Percentiles rank a stretch among this genome's conserved stretches.
Conservation (phyloP, 441 rosid species). For the Kokia cookei region DNA sequence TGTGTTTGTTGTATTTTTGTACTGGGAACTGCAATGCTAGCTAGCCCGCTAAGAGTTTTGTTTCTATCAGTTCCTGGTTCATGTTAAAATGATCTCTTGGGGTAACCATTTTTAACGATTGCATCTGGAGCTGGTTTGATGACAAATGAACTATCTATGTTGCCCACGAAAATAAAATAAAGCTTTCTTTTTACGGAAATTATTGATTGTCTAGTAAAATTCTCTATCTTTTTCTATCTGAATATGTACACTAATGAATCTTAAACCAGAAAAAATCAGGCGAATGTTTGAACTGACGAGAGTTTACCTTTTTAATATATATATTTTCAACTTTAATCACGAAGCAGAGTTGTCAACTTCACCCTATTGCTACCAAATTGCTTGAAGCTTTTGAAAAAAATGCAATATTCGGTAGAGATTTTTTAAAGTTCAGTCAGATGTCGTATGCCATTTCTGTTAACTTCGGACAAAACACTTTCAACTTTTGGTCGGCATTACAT, state of each 20-base stretch:
- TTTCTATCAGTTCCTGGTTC: slow-evolving; percentile 9
- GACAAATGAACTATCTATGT: background rate
- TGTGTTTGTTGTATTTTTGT: background rate
- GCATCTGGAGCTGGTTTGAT: slow-evolving; percentile 17
- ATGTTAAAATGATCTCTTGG: too few relatives aligned
- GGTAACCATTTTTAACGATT: slow-evolving; percentile 31
- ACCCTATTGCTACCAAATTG: background rate
- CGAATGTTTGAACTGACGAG: background rate
- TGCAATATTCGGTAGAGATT: background rate
- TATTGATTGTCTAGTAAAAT: background rate
- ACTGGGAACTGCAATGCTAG: background rate
- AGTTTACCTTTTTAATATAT: background rate
- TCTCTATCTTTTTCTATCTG: background rate
- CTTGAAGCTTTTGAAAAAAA: background rate
- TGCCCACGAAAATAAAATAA: background rate
- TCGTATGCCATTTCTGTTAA: background rate
- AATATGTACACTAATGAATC: background rate
- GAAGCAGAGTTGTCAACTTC: background rate
- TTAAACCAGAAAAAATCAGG: background rate
- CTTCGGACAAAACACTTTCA: background rate
- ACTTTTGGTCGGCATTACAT: background rate
- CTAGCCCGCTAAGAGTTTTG: background rate
- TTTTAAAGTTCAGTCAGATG: background rate
- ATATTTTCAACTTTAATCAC: background rate
- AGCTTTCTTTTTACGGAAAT: background rate